These are phyloP conservation scores for Theileria equi DNA, from an alignment of 169 alveolate genomes.

Conservation along the genomic window DNA sequence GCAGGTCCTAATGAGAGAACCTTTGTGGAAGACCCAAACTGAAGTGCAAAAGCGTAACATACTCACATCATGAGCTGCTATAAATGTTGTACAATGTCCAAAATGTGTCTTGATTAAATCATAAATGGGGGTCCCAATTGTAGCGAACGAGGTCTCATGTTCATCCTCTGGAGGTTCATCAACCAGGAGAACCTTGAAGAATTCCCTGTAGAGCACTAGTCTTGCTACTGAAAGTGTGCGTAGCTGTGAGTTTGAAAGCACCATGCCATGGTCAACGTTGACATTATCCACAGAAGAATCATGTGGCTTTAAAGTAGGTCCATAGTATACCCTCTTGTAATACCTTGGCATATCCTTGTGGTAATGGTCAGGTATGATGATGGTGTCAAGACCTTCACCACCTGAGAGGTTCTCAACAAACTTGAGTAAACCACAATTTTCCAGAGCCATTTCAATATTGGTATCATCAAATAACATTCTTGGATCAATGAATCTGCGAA, in stretches of 20 bases:
- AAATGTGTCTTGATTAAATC: constrained; percentile 19
- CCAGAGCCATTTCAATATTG: constrained; percentile 44
- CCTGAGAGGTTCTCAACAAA: constrained; percentile 26
- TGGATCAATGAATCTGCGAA: constrained; percentile 63
- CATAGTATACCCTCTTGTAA: no score
- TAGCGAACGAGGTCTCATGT: no score
- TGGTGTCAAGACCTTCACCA: constrained; percentile 22
- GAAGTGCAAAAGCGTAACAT: no score
- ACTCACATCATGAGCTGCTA: no score
- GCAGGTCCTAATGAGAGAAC: no score
- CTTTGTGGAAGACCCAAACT: no score
- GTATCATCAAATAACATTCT: constrained; percentile 52
- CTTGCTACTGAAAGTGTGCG: constrained; percentile 73
- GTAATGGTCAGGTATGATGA: constrained; percentile 30
- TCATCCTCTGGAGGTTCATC: constrained; percentile 86
- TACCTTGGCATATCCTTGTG: no score
- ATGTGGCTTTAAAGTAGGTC: no score
- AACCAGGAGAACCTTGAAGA: constrained; percentile 68
- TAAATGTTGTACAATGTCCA: constrained; percentile 34
- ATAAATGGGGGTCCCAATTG: constrained; percentile 33
- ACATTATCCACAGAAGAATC: no score
- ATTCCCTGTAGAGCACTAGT: constrained; percentile 65
- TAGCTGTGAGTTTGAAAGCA: constrained; percentile 48
- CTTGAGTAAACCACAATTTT: constrained; percentile 47
- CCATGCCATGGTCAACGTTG: background rate